phyloP scores from a whole-genome alignment of 2,329 filamentous ascomycete genomes.

The Mollisiaceae sp. region DNA sequence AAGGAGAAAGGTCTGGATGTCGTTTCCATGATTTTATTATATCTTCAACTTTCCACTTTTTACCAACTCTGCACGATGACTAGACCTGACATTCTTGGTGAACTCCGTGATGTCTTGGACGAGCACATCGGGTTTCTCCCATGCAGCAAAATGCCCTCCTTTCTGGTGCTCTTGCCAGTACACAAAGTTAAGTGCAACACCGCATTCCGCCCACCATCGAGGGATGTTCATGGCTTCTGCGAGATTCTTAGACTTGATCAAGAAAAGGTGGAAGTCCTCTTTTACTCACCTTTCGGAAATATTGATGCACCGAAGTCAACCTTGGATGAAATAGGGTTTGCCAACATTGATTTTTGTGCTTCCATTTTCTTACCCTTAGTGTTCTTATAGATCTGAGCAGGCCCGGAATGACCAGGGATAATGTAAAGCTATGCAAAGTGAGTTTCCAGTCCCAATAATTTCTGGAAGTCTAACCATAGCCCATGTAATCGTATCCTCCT shows the following conservation, averaged over 20 bases:
- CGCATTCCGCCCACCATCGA: conserved; percentile 56
- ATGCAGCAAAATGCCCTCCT: conserved; percentile 60
- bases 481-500: conserved; percentile 79
- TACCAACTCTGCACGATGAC: conserved; percentile 44
- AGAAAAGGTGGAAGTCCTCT: background rate
- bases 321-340: conserved; percentile 14
- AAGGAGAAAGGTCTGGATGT: too few relatives aligned
- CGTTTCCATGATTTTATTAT: background rate
- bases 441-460: background rate
- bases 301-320: conserved; percentile 35
- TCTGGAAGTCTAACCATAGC: conserved; percentile 27
- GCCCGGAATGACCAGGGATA: conserved; percentile 31
- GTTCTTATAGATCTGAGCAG: conserved; percentile 32
- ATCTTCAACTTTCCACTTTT: conserved; percentile 24
- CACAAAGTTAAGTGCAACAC: conserved; percentile 62
- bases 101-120: conserved; percentile 51
- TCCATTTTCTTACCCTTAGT: conserved; percentile 25
- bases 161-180: conserved; percentile 50
- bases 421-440: conserved; percentile 26
- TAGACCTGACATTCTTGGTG: conserved; percentile 57
- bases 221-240: conserved; percentile 30
- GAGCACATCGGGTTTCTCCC: conserved; percentile 59
- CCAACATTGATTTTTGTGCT: conserved; percentile 5
- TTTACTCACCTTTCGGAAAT: conserved; percentile 31
- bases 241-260: background rate